Evolutionary conservation across 2,329 filamentous ascomycete genomes (phyloP).

Genomic region (Penicillium brasilianum): DNA sequence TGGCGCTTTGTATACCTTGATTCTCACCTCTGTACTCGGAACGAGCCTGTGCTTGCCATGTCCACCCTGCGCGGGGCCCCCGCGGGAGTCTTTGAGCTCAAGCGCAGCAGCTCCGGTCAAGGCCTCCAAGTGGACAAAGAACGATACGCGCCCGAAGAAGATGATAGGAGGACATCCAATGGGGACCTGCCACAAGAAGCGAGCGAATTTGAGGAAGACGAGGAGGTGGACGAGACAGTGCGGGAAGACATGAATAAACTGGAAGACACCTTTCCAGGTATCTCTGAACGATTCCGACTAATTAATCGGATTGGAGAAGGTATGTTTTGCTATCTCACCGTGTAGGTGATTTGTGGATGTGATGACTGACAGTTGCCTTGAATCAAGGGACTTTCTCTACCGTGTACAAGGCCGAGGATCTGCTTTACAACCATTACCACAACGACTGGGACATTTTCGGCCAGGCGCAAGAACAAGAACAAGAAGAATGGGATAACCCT

Average conservation of each 20-base stretch:
- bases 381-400: constrained; percentile 91
- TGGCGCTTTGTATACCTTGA: not conserved
- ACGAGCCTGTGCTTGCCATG: constrained; percentile 26
- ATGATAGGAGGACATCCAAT: constrained; percentile 18
- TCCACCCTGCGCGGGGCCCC: constrained; percentile 32
- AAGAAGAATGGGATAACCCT: constrained; percentile 71
- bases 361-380: constrained; percentile 12
- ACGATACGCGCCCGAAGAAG: constrained; percentile 26
- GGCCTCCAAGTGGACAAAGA: constrained; percentile 19
- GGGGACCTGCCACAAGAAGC: constrained; percentile 26
- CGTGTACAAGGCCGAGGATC: constrained; percentile 96
- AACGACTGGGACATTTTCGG: constrained; percentile 84
- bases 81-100: constrained; percentile 34
- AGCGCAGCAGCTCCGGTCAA: constrained; percentile 27
- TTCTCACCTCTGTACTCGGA: not conserved
- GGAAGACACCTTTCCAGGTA: constrained; percentile 79
- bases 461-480: constrained; percentile 62
- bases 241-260: constrained; percentile 87
- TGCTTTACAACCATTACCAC: constrained; percentile 79
- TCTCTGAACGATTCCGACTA: constrained; percentile 81
- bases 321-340: constrained; percentile 41
- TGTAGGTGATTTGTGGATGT: not conserved
- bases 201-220: constrained; percentile 44
- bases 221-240: constrained; percentile 59
- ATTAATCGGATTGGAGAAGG: constrained; percentile 98